Base-by-base conservation (phyloP, 2,329 filamentous ascomycete species). In the Diaporthe batatas region DNA sequence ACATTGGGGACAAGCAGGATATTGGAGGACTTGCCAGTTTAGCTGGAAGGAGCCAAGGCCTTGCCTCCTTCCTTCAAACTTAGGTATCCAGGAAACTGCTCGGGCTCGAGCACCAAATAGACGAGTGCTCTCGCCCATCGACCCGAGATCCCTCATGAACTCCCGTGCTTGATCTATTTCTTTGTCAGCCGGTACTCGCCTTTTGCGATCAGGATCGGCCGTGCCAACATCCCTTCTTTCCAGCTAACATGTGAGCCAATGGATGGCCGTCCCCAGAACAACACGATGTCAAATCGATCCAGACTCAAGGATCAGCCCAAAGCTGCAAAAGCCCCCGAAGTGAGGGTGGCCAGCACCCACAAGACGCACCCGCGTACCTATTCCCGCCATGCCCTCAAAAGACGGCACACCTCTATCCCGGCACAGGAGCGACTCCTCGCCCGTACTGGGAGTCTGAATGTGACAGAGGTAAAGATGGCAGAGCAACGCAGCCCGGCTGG, bases 331-430 rank as follows among this genome's bases (percentile, higher is more conserved):
- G 57, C 29, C 1, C 70, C 65, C 6, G 23, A 58, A 11, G 29
- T 29, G 47, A 16, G 21, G 16, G 8, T 34, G 3, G 5, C 14
- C 5, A 44, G n/a, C 12, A 53, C 29, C n/a, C 42, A 18, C 51
- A 72, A 53, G 14, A 42, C 39, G 18, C 54, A 29, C 2, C 16
- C 71, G 36, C 72, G 67, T 25, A 73, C 71, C 11, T 73, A 68
- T 55, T 73, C 73, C 49, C 71, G 68, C 51, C 71, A 55, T 49
- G 55, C 23, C 29, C 58, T 65, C 21, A 74, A 59, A 36, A 62
- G 70, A 55, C 42, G 57, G 29, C 58, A 49, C 25, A 72, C 57
- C 6, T 47, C 44, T 16, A 25, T 42, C 7, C 14, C 58, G 21
- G 25, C n/a, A 14, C 23, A 14, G 10, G 53, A 54, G n/a, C 62